Conservation (phyloP, 2,329 filamentous ascomycete species). For the Claviceps maximensis region DNA sequence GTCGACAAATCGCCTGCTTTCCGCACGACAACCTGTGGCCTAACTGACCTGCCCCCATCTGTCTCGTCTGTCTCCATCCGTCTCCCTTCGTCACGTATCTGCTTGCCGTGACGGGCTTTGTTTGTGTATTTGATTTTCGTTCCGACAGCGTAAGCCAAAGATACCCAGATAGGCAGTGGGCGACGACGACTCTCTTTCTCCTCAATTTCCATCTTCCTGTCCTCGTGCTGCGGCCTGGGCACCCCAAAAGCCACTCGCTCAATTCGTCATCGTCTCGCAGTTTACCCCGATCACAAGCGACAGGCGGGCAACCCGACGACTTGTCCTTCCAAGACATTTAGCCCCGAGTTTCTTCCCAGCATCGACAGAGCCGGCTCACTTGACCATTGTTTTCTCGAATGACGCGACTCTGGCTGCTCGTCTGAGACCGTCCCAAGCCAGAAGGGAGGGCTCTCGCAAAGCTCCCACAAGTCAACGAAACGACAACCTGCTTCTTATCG, state of each 20-base stretch:
- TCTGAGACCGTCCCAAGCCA: constrained; percentile 7
- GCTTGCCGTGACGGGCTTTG: not conserved
- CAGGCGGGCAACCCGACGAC: not conserved
- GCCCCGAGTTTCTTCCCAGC: not conserved
- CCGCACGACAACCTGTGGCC: not conserved
- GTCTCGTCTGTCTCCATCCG: not conserved
- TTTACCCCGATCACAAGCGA: not conserved
- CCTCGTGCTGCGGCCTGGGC: not conserved
- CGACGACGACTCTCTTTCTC: not conserved
- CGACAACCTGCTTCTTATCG: not conserved
- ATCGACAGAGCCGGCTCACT: not conserved
- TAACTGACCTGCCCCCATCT: constrained; percentile 2
- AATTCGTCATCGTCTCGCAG: not conserved
- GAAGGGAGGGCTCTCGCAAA: constrained; percentile 5
- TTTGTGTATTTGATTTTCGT: not conserved
- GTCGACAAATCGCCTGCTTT: not conserved
- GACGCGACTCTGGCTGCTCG: constrained; percentile 5
- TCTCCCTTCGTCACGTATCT: constrained; percentile 1
- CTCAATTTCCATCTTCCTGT: not conserved
- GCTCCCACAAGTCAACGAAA: constrained; percentile 3
- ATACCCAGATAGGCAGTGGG: not conserved
- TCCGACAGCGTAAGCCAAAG: not conserved
- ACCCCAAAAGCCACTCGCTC: not conserved
- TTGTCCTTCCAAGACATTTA: not conserved
- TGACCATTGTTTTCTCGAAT: constrained; percentile 6